Evolutionary conservation across 2,329 filamentous ascomycete species (phyloP).

Genomic region (Trichoderma sp.): DNA sequence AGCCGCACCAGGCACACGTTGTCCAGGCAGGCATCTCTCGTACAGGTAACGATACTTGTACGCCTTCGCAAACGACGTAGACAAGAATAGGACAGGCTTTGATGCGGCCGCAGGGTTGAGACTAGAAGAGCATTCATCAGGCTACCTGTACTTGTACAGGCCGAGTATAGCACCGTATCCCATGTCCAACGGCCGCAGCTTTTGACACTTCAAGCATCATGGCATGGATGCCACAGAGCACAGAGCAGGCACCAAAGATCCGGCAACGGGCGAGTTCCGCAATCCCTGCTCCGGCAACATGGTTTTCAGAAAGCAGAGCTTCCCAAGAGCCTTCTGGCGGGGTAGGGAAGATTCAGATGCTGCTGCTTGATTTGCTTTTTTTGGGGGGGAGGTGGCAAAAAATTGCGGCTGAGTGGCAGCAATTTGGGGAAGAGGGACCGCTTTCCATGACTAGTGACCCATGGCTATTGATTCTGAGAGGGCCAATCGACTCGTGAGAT

Average conservation of each 20-base stretch:
- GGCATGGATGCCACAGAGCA: not conserved
- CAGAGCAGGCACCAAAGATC: not conserved
- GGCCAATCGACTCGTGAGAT: not conserved
- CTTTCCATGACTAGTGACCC: not conserved
- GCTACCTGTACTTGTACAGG: not conserved
- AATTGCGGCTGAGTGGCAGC: not conserved
- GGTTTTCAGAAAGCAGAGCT: not conserved
- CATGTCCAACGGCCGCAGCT: not conserved
- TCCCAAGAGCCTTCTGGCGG: not conserved
- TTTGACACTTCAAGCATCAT: not conserved
- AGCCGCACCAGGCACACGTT: not conserved
- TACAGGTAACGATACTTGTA: not conserved
- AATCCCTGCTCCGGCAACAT: not conserved
- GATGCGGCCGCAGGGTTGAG: conserved; percentile 1
- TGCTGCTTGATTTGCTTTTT: not conserved
- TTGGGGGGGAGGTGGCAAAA: too few species aligned
- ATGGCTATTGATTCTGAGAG: not conserved
- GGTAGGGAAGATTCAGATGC: not conserved
- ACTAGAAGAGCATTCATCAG: not conserved
- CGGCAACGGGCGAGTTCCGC: not conserved
- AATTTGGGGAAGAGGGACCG: not conserved
- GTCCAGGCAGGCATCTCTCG: not conserved
- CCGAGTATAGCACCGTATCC: not conserved
- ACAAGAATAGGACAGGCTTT: not conserved
- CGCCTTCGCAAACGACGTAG: not conserved